Percentiles rank a stretch among this genome's conserved stretches.
Conservation (phyloP, 371 early-diverging fungal genomes). For the Neoconidiobolus thromboides region DNA sequence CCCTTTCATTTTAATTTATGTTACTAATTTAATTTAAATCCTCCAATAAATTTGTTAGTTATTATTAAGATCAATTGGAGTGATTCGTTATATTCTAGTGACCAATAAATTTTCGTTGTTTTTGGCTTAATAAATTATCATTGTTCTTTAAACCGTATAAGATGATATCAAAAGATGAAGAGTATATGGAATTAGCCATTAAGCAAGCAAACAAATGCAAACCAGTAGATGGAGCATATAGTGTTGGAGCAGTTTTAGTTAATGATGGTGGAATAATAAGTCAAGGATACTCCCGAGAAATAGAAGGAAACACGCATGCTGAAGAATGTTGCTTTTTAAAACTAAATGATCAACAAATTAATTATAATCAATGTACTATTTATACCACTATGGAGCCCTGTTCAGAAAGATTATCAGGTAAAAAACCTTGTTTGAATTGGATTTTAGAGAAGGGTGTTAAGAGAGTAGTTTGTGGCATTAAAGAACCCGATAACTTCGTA, state of each 20-base stretch:
- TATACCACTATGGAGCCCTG: slow-evolving; percentile 92
- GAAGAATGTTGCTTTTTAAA: slow-evolving; percentile 67
- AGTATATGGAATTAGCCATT: slow-evolving; percentile 47
- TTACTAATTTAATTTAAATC: too few species aligned
- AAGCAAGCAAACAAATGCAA: slow-evolving; percentile 50
- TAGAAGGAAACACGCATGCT: slow-evolving; percentile 84
- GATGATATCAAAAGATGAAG: too few species aligned
- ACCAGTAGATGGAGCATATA: slow-evolving; percentile 66
- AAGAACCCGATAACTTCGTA: slow-evolving; percentile 73
- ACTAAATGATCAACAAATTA: slow-evolving; percentile 12
- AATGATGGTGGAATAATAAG: slow-evolving; percentile 24
- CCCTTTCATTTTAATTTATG: too few species aligned
- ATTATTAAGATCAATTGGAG: too few species aligned
- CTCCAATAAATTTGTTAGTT: too few species aligned
- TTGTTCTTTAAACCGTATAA: too few species aligned
- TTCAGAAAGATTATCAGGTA: slow-evolving; percentile 52
- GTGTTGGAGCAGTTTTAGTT: slow-evolving; percentile 60
- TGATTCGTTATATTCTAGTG: too few species aligned
- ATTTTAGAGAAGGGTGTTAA: slow-evolving; percentile 45
- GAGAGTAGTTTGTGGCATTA: slow-evolving; percentile 67
- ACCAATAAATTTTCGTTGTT: too few species aligned
- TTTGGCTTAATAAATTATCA: too few species aligned
- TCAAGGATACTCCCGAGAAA: slow-evolving; percentile 67
- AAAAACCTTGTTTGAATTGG: slow-evolving; percentile 41
- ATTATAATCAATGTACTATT: slow-evolving; percentile 19